Evolutionary conservation across 176 grass and related monocot species (phyloP).

Genomic region (Thinopyrum elongatum): DNA sequence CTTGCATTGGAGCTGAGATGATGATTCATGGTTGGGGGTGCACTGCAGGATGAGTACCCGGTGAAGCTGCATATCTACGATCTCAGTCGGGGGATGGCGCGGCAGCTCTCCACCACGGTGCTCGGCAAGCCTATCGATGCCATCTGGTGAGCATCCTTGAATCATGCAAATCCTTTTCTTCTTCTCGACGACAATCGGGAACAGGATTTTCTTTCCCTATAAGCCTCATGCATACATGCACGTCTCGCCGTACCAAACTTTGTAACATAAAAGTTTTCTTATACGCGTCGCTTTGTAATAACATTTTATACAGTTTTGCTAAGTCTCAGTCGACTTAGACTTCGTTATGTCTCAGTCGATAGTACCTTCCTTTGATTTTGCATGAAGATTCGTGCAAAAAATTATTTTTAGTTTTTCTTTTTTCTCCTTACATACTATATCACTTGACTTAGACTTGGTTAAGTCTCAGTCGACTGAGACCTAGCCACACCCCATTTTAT

Average conservation of each 20-base stretch:
- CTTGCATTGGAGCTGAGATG: constrained; percentile 9
- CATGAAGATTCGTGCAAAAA: too few relatives aligned
- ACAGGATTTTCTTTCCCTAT: not conserved
- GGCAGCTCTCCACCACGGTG: constrained; percentile 60
- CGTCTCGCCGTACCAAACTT: not conserved
- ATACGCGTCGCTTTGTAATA: too few relatives aligned
- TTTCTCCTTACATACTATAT: too few relatives aligned
- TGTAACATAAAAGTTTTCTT: too few relatives aligned
- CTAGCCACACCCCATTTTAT: too few relatives aligned
- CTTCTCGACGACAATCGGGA: not conserved
- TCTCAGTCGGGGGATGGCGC: constrained; percentile 76
- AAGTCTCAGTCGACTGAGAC: too few relatives aligned
- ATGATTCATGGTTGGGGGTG: not conserved
- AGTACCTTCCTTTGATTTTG: too few relatives aligned
- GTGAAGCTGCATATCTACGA: constrained; percentile 92
- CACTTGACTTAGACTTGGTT: too few relatives aligned
- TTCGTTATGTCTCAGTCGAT: too few relatives aligned
- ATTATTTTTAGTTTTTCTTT: too few relatives aligned
- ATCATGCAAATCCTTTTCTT: not conserved
- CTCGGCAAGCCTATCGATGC: constrained; percentile 72
- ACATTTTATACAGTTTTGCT: too few relatives aligned
- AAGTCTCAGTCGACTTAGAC: too few relatives aligned
- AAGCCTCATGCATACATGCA: not conserved
- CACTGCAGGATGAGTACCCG: constrained; percentile 66
- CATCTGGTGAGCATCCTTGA: constrained; percentile 53